Base-by-base conservation (phyloP, 2,329 filamentous ascomycete genomes). In the Arthroderma sp. region DNA sequence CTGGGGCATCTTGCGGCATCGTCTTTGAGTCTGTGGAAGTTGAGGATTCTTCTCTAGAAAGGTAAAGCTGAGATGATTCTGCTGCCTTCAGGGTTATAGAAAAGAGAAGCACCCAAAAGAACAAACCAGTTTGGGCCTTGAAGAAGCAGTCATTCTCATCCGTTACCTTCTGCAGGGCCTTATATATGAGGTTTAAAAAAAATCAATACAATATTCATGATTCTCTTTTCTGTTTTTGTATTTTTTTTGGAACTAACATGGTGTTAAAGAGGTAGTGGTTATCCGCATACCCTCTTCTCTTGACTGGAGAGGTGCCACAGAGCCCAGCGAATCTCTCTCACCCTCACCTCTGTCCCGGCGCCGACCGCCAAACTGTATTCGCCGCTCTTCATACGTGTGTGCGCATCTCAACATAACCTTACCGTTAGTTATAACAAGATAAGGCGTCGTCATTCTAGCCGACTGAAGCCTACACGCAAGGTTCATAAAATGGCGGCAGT, bases 321-420 rank as follows among this genome's bases (percentile, higher is more conserved):
- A 23, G 11, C 44, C 23, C 21, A 49, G 44, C 23, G 44, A 49
- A 25, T 31, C 44, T 49, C 43, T 47, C 23, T 31, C 39, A 25
- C 44, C 4, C 23, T 28, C 39, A 21, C 39, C 39, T 43, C 44
- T 49, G n/a, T 21, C 31, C 21, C 37, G 43, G 47, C 23, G 35
- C 15, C 56, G 58, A 54, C 73, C 80, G 81, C 69, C 79, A 85
- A 83, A 69, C 77, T 83, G 83, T 83, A 86, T 83, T 87, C 83
- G 63, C 82, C 82, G 74, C 79, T 86, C 66, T 84, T 86, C 71
- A 76, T 84, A 70, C 79, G 81, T 69, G 75, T 80, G 66, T 75
- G 76, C 66, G 75, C 74, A 56, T 73, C 70, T 60, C 74, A 75
- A 65, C 71, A 76, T 66, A 73, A 76, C 61, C 70, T 77, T 38